Base-by-base conservation (phyloP, 23 red algal species). In the Agarophyton chilense region DNA sequence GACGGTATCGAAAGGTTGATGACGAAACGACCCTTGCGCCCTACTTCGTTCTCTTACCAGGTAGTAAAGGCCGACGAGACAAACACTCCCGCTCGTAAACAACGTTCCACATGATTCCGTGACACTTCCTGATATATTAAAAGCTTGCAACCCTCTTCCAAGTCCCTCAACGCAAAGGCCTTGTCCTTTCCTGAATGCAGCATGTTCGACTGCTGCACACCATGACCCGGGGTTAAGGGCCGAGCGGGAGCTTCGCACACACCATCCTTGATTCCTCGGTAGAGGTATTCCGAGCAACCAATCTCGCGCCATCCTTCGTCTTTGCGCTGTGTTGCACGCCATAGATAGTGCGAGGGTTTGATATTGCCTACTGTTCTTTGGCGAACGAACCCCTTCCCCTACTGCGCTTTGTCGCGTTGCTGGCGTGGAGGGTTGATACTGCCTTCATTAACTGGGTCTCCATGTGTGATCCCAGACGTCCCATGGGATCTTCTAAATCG, bases 1-100 rank as follows among this genome's bases (percentile, higher is more conserved):
- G 55, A 74, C 22, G 82, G 42, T 4, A 39, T 12, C 18, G 64
- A 72, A 21, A 88, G 53, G 88, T 92, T 82, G 7, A 92, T 3
- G 2, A 82, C 58, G 38, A 60, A 74, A 4, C 88, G 54, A 4
- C 42, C 76, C 61, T 72, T 82, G 0, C 16, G 13, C 52, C 34
- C 84, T 18, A 42, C 84, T 24, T 19, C 2, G 10, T 25, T 56
- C 1, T 61, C 60, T 38, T 73, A 60, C 62, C 43, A 73, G 10
- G 51, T 61, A 1, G 22, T 32, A 24, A 92, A 92, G 33, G 56
- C 41, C 1, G 77, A 83, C 7, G 73, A 74, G 25, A 92, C 40
- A 0, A 88, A 12, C 5, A n/a, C 45, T 2, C 84, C 84, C 34
- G 10, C 57, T 34, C 16, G 0, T 11, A 35, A 6, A 54, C 19